Evolutionary conservation across 2,329 filamentous ascomycete species (phyloP).

Genomic region (Akanthomyces uredinophilus): DNA sequence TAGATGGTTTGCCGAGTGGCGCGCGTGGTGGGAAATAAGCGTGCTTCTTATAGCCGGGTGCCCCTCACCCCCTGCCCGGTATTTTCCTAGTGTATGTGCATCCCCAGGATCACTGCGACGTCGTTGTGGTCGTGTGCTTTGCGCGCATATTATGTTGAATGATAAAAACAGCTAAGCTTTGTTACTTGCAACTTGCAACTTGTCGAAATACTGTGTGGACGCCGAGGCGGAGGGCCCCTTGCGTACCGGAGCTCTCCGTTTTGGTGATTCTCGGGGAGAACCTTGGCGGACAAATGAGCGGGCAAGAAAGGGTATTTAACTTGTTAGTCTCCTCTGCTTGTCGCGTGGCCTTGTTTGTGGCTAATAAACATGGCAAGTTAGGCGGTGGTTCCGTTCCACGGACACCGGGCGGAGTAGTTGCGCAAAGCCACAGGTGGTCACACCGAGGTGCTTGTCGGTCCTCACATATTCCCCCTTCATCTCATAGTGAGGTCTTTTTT

Average conservation of each 20-base stretch:
- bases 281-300: neutral
- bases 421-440: neutral
- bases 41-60: neutral
- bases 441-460: neutral
- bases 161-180: no score
- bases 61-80: neutral
- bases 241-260: neutral
- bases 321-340: neutral
- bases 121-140: neutral
- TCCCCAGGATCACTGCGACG: neutral
- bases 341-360: neutral
- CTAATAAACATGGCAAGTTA: neutral
- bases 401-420: neutral
- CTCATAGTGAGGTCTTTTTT: neutral
- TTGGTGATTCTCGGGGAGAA: neutral
- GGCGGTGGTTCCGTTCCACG: neutral
- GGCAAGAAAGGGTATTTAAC: neutral
- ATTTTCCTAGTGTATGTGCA: neutral
- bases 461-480: neutral
- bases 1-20: no score
- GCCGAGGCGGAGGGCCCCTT: neutral
- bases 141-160: neutral
- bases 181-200: no score
- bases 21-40: neutral
- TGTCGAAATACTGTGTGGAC: neutral